Base-by-base conservation (phyloP, 2,329 filamentous ascomycete genomes). In the Mariannaea elegans region DNA sequence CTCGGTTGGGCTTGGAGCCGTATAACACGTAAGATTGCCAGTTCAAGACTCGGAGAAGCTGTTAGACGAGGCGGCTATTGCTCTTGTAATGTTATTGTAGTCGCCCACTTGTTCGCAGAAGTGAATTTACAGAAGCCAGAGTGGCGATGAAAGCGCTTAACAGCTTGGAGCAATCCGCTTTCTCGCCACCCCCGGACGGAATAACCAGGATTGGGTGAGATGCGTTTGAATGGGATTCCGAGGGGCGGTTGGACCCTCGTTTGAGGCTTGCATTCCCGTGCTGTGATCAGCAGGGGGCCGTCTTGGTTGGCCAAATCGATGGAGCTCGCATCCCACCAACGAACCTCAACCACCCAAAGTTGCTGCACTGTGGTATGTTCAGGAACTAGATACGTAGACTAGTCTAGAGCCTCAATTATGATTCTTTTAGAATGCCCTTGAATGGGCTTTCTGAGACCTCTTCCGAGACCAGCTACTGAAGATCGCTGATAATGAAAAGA, bases 161-260 rank as follows among this genome's bases (percentile, higher is more conserved):
- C 52, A 24, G 9, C 9, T 27, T 36, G 32, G 32, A 7, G 32
- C 67, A 62, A 52, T 39, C n/a, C 27, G 32, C 18, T 46, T 50
- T 51, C 59, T 68, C 44, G 56, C 38, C 32, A 45, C 19, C 34
- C 27, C 50, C 23, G 53, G 53, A 56, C 14, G 48, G 31, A 59
- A 48, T 52, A 41, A 34, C 27, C 24, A 42, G 63, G 65, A 69
- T 66, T 70, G 67, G 67, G 60, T 57, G 58, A 51, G 58, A 57
- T 45, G 56, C 52, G 52, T 66, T 46, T 29, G n/a, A n/a, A n/a
- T n/a, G n/a, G 46, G 29, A 44, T 68, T 68, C 59, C 65, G 50
- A 51, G 46, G 61, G 65, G 67, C 67, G 67, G 67, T 64, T 69
- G 67, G 65, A 69, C 46, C 50, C 51, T 41, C 56, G 56, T 54